Conservation (phyloP, 768 basidiomycete species). For the Hygrocybe coccinea region DNA sequence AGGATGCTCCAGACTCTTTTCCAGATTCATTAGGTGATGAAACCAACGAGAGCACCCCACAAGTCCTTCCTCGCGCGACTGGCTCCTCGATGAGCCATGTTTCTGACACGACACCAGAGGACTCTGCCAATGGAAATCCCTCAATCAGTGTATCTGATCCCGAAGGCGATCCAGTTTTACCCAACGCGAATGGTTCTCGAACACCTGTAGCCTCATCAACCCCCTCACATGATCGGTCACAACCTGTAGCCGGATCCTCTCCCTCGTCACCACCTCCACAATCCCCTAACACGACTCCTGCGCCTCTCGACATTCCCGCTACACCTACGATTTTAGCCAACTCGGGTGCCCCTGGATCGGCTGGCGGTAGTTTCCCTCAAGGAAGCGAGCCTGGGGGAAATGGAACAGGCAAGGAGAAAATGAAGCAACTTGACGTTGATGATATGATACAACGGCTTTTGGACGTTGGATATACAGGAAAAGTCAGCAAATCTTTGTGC, state of each 20-base stretch:
- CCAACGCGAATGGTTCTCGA: conserved; percentile 19
- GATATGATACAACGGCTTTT: conserved; percentile 96
- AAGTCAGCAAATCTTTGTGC: conserved; percentile 92
- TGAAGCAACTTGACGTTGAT: conserved; percentile 83
- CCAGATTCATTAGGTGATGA: conserved; percentile 43
- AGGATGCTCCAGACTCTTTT: conserved; percentile 39
- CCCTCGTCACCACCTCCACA: conserved; percentile 34
- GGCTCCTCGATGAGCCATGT: conserved; percentile 31
- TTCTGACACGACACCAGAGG: conserved; percentile 30
- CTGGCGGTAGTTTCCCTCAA: conserved; percentile 34
- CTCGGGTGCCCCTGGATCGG: conserved; percentile 44
- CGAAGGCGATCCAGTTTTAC: conserved; percentile 30
- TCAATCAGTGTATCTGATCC: conserved; percentile 44
- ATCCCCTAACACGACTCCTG: conserved; percentile 39
- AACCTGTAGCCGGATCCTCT: conserved; percentile 36
- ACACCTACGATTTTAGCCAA: conserved; percentile 85
- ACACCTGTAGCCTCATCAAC: conserved; percentile 35
- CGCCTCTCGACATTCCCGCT: conserved; percentile 72
- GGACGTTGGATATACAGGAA: conserved; percentile 96
- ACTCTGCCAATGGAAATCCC: conserved; percentile 41
- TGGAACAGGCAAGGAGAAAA: conserved; percentile 51
- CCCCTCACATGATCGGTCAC: conserved; percentile 29
- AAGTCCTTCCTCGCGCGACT: conserved; percentile 43
- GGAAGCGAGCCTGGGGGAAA: conserved; percentile 41
- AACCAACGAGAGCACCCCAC: conserved; percentile 33